Evolutionary conservation across 108 stramenopile genomes (phyloP).

Genomic region (Ochromonas danica): DNA sequence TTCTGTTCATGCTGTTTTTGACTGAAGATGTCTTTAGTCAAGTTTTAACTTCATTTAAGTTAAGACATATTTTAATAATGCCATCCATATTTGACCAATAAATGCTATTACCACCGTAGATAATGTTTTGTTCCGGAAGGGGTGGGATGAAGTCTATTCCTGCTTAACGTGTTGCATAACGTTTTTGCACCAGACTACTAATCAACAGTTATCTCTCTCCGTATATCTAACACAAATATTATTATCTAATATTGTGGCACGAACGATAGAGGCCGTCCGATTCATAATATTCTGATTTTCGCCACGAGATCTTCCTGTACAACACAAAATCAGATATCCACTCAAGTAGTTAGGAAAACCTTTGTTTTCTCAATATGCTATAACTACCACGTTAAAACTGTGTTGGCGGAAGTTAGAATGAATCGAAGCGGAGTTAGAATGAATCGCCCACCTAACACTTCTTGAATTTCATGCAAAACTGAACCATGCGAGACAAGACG

Average conservation of each 20-base stretch:
- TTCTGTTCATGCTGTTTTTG: too few species aligned
- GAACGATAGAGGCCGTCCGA: slow-evolving; percentile 13
- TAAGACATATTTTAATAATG: slow-evolving; percentile 18
- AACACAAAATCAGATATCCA: slow-evolving; percentile 17
- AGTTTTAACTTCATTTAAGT: slow-evolving; percentile 17
- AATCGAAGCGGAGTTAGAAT: neutral
- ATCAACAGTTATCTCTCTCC: slow-evolving; percentile 15
- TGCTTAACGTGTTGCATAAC: slow-evolving; percentile 15
- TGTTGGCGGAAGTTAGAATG: slow-evolving; percentile 15
- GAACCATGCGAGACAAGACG: slow-evolving; percentile 13
- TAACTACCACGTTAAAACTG: slow-evolving; percentile 16
- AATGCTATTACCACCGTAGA: slow-evolving; percentile 15
- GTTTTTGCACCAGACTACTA: slow-evolving; percentile 5
- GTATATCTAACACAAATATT: slow-evolving; percentile 17
- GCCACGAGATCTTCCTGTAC: slow-evolving; percentile 13
- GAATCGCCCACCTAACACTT: slow-evolving; percentile 5
- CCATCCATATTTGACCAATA: slow-evolving; percentile 16
- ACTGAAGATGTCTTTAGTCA: slow-evolving; percentile 16
- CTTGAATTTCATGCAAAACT: slow-evolving; percentile 17
- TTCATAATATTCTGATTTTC: slow-evolving; percentile 17
- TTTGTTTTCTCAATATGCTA: slow-evolving; percentile 17
- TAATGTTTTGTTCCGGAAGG: slow-evolving; percentile 15
- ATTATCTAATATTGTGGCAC: slow-evolving; percentile 17
- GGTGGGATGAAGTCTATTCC: slow-evolving; percentile 14
- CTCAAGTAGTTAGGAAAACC: slow-evolving; percentile 15